Evolutionary conservation across 129 eudicot species (phyloP).

Genomic region (Heracleum sosnowskyi): DNA sequence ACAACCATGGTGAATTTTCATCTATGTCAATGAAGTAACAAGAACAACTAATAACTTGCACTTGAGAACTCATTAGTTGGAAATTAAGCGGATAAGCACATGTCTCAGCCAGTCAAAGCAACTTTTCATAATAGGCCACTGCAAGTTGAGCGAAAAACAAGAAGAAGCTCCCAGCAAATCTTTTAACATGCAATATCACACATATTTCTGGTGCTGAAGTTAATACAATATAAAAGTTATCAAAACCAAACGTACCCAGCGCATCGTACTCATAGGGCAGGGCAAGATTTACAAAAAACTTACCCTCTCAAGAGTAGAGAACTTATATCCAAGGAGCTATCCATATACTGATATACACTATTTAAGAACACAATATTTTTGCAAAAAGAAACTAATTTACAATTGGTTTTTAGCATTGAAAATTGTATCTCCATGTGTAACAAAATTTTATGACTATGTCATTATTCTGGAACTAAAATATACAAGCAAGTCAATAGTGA

Average conservation of each 20-base stretch:
- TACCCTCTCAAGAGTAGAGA: neutral
- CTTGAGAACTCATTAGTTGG: neutral
- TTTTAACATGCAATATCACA: neutral
- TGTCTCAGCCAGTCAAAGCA: neutral
- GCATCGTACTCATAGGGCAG: neutral
- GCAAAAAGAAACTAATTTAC: neutral
- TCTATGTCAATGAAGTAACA: neutral
- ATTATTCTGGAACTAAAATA: neutral
- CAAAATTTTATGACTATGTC: neutral
- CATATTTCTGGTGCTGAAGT: neutral
- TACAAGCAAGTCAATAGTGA: neutral
- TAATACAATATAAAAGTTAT: neutral
- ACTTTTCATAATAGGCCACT: neutral
- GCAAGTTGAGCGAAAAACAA: neutral
- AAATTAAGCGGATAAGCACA: neutral
- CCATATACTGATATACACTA: neutral
- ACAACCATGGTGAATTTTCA: neutral
- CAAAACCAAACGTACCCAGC: neutral
- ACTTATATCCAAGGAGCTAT: neutral
- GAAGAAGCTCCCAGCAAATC: neutral
- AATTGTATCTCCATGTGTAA: neutral
- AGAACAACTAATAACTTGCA: neutral
- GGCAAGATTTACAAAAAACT: neutral
- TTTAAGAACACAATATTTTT: neutral
- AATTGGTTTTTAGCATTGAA: neutral